Percentiles rank a stretch among this genome's conserved stretches.
These are phyloP conservation scores for Trypanosomatidae sp. DNA, from an alignment of 208 protist species.

Conservation along the genomic window DNA sequence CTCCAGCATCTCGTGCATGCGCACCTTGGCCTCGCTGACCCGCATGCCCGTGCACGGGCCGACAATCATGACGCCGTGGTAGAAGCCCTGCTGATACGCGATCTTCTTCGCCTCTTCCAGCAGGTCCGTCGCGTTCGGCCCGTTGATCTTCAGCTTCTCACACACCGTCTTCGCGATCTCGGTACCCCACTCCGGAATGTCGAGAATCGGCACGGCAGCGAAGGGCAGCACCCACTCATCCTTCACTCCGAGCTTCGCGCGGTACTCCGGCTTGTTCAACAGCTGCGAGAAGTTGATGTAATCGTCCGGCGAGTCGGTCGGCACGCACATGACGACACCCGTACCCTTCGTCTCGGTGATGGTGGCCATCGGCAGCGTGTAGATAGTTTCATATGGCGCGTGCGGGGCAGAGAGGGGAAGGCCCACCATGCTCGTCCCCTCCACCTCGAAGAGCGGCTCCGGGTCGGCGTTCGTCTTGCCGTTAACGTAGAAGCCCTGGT, in stretches of 20 bases:
- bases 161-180: slow-evolving; percentile 88
- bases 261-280: slow-evolving; percentile 93
- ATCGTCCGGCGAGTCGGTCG: slow-evolving; percentile 99
- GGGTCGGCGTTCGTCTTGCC: slow-evolving; percentile 82
- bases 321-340: slow-evolving; percentile 98
- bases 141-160: slow-evolving; percentile 96
- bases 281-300: slow-evolving; percentile 98
- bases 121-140: slow-evolving; percentile 94
- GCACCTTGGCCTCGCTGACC: slow-evolving; percentile 96
- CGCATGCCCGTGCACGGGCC: slow-evolving; percentile 71
- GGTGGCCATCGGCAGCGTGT: slow-evolving; percentile 98
- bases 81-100: slow-evolving; percentile 98
- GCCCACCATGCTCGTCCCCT: slow-evolving; percentile 94
- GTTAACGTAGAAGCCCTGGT: slow-evolving; percentile 93
- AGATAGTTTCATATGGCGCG: slow-evolving; percentile 87
- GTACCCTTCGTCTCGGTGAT: slow-evolving; percentile 98
- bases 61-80: slow-evolving; percentile 94
- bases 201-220: slow-evolving; percentile 96
- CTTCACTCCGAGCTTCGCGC: slow-evolving; percentile 93
- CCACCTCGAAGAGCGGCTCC: slow-evolving; percentile 86
- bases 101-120: slow-evolving; percentile 98
- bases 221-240: slow-evolving; percentile 96
- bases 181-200: slow-evolving; percentile 91
- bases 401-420: slow-evolving; percentile 93
- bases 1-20: slow-evolving; percentile 81